Evolutionary conservation across 2,329 filamentous ascomycete species (phyloP).

Genomic region (Beauveria rudraprayagi): DNA sequence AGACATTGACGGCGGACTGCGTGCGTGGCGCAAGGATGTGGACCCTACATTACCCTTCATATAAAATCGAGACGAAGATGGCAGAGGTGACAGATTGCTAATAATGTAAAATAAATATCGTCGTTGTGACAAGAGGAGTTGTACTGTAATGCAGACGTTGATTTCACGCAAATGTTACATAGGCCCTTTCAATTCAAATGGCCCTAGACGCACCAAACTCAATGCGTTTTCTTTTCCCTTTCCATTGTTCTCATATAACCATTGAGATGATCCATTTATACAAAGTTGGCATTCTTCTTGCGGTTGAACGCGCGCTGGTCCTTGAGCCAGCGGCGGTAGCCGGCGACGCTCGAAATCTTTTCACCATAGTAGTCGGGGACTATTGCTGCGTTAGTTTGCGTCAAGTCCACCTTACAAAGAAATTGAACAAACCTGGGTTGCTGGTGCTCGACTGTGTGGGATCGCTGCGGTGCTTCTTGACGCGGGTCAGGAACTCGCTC

Average conservation of each 20-base stretch:
- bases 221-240: conserved; percentile 4
- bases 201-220: conserved; percentile 11
- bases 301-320: conserved; percentile 96
- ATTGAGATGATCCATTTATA: conserved; percentile 30
- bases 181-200: conserved; percentile 2
- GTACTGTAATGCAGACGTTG: conserved; percentile 15
- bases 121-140: conserved; percentile 21
- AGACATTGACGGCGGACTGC: conserved; percentile 65
- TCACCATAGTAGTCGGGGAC: conserved; percentile 98
- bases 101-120: conserved; percentile 9
- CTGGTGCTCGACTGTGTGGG: conserved; percentile 79
- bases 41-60: conserved; percentile 50
- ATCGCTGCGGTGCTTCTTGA: conserved; percentile 89
- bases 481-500: conserved; percentile 82
- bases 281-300: conserved; percentile 68
- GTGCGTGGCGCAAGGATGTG: conserved; percentile 62
- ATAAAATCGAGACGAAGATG: conserved; percentile 18
- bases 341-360: conserved; percentile 88
- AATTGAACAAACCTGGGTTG: conserved; percentile 58
- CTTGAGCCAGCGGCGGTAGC: conserved; percentile 93
- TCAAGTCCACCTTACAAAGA: not conserved
- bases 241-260: not conserved
- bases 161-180: conserved; percentile 7
- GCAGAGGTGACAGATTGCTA: conserved; percentile 1
- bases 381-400: conserved; percentile 20